A percentile compares a stretch with the other conserved stretches of the same genome.
Conservation (phyloP, 768 basidiomycete species). For the Russula vinacea region DNA sequence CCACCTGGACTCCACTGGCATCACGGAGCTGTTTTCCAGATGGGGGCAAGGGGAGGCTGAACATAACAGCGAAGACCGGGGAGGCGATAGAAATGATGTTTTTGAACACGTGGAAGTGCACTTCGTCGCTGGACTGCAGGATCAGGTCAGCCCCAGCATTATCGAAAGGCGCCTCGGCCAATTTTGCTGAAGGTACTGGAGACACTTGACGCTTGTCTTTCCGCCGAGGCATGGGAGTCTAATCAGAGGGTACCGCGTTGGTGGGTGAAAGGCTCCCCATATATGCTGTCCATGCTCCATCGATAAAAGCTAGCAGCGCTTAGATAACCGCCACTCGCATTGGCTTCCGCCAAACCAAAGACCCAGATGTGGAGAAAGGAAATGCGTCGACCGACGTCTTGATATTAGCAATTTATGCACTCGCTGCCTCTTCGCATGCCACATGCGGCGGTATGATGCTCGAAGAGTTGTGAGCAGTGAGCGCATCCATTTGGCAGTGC, state of each 20-base stretch:
- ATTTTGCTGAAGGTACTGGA: not conserved
- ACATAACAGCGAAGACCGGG: slow-evolving; percentile 11
- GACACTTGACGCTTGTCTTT: too few species aligned
- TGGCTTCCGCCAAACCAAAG: too few species aligned
- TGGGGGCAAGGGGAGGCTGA: not conserved
- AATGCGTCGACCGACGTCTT: too few species aligned
- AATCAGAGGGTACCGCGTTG: not conserved
- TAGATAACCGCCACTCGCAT: too few species aligned
- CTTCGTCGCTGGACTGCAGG: slow-evolving; percentile 1
- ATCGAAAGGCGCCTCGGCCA: not conserved
- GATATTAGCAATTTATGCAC: too few species aligned
- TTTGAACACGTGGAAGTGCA: slow-evolving; percentile 17
- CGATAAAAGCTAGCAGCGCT: too few species aligned
- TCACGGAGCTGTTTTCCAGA: not conserved
- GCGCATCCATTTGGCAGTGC: too few species aligned
- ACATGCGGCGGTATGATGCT: too few species aligned
- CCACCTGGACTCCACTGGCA: not conserved
- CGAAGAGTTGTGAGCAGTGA: too few species aligned
- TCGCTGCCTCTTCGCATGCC: too few species aligned
- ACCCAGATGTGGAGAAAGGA: too few species aligned
- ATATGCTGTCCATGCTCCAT: too few species aligned
- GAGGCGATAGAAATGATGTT: slow-evolving; percentile 14
- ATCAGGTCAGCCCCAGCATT: slow-evolving; percentile 4
- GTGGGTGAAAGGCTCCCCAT: not conserved
- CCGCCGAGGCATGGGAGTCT: not conserved